Percentiles rank a stretch among this genome's conserved stretches.
Conservation (phyloP, 768 basidiomycete genomes). For the Collybia mongolica region DNA sequence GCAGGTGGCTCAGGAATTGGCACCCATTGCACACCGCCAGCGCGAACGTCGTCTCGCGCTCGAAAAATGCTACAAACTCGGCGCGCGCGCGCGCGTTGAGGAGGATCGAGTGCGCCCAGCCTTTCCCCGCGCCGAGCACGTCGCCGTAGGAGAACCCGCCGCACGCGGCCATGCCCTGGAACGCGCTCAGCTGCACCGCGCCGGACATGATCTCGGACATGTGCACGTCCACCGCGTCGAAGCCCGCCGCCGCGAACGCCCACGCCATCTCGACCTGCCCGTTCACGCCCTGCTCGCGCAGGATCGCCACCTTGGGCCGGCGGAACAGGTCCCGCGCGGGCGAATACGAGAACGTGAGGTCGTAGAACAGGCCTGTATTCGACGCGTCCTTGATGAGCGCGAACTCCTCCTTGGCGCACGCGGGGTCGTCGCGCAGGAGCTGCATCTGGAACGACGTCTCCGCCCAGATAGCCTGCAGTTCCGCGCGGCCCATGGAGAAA, state of each 20-base stretch:
- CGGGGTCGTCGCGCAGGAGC: constrained; percentile 78
- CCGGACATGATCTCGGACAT: constrained; percentile 95
- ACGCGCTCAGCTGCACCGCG: constrained; percentile 54
- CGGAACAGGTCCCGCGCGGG: constrained; percentile 37
- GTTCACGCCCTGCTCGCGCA: constrained; percentile 98
- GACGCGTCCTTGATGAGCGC: constrained; percentile 61
- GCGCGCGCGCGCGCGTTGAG: constrained; percentile 73
- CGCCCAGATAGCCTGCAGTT: constrained; percentile 85
- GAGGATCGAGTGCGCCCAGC: constrained; percentile 96
- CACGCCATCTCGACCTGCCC: constrained; percentile 99
- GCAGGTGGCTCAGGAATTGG: constrained; percentile 91
- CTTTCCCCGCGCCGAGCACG: constrained; percentile 94
- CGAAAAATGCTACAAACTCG: constrained; percentile 84
- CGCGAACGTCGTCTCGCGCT: constrained; percentile 77
- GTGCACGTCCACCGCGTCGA: constrained; percentile 94
- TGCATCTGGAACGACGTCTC: constrained; percentile 97
- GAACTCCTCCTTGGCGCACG: constrained; percentile 79
- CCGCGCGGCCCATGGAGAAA: constrained; percentile 63
- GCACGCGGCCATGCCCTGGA: constrained; percentile 91
- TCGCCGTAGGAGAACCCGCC: constrained; percentile 99
- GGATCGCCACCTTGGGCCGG: constrained; percentile 88
- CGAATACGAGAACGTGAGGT: constrained; percentile 58
- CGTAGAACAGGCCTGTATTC: constrained; percentile 69
- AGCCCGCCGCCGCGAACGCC: constrained; percentile 93
- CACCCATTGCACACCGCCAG: constrained; percentile 98